Evolutionary conservation across 345 rosid genomes (phyloP).

Genomic region (Lumnitzera littorea): DNA sequence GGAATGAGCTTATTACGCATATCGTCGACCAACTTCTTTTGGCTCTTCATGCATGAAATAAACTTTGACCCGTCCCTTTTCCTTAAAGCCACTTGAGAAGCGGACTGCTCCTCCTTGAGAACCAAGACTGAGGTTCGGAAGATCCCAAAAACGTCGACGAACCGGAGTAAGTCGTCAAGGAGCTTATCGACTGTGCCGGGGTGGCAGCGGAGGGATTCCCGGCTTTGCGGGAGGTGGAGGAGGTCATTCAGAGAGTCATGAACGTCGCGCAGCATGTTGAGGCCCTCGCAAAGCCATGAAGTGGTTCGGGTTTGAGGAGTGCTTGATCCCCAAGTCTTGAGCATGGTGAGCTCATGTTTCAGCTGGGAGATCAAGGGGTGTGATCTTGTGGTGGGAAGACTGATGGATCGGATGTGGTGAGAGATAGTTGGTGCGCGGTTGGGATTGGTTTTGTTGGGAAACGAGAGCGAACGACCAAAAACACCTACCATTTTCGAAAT

Average conservation of each 20-base stretch:
- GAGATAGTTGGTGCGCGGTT: constrained; percentile 26
- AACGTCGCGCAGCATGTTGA: constrained; percentile 27
- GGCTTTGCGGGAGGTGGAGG: constrained; percentile 56
- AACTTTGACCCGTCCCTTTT: constrained; percentile 37
- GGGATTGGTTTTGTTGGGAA: constrained; percentile 34
- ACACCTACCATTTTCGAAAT: constrained; percentile 26
- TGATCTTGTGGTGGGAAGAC: constrained; percentile 45
- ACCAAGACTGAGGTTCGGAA: constrained; percentile 32
- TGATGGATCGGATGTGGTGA: constrained; percentile 48
- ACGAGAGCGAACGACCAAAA: constrained; percentile 51
- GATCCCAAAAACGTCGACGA: constrained; percentile 49
- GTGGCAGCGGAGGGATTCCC: constrained; percentile 29
- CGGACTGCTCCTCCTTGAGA: constrained; percentile 39
- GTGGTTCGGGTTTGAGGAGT: constrained; percentile 18
- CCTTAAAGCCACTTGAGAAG: constrained; percentile 42
- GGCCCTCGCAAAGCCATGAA: constrained; percentile 32
- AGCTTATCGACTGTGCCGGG: constrained; percentile 39
- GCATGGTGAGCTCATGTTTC: constrained; percentile 23
- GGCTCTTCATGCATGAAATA: constrained; percentile 20
- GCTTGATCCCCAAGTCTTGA: constrained; percentile 20
- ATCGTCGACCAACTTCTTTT: constrained; percentile 33
- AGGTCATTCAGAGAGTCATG: constrained; percentile 39
- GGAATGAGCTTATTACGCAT: constrained; percentile 24
- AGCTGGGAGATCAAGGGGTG: constrained; percentile 52
- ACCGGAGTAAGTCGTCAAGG: constrained; percentile 42